A percentile compares a stretch with the other conserved stretches of the same genome.
phyloP scores from a whole-genome alignment of 352 stramenopile genomes.

The Globisporangium canariense region DNA sequence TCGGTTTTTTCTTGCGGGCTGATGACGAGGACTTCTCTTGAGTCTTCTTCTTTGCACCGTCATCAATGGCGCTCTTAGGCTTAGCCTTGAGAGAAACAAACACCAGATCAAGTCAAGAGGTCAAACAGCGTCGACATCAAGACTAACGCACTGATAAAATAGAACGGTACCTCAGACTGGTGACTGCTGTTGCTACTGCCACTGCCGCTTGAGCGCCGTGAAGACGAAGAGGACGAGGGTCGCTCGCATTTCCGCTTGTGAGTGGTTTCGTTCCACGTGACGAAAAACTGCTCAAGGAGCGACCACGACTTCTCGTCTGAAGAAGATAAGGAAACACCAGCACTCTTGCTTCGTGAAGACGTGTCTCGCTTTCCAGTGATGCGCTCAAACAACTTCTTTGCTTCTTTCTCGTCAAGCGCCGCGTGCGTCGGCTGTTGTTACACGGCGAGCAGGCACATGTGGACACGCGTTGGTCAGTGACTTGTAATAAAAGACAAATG shows the following conservation, averaged over 20 bases:
- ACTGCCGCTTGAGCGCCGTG: constrained; percentile 10
- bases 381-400: constrained; percentile 13
- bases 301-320: constrained; percentile 2
- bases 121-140: background rate
- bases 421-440: constrained; percentile 1
- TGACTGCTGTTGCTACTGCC: constrained; percentile 8
- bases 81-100: background rate
- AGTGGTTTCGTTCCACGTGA: constrained; percentile 11
- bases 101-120: background rate
- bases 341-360: constrained; percentile 14
- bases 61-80: background rate
- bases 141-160: background rate
- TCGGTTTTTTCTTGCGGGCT: constrained; percentile 29
- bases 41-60: constrained; percentile 10
- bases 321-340: constrained; percentile 1
- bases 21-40: background rate
- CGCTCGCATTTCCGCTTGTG: constrained; percentile 16
- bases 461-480: background rate
- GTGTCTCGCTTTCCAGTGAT: constrained; percentile 14
- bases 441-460: background rate
- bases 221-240: constrained; percentile 5
- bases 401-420: constrained; percentile 13
- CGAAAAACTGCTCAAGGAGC: constrained; percentile 18
- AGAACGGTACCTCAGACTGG: constrained; percentile 6
- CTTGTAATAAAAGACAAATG: background rate